Percentiles rank a stretch among this genome's conserved stretches.
These are phyloP conservation scores for Phyllosticta citriasiana DNA, from an alignment of 2,329 filamentous ascomycete species.

Conservation along the genomic window DNA sequence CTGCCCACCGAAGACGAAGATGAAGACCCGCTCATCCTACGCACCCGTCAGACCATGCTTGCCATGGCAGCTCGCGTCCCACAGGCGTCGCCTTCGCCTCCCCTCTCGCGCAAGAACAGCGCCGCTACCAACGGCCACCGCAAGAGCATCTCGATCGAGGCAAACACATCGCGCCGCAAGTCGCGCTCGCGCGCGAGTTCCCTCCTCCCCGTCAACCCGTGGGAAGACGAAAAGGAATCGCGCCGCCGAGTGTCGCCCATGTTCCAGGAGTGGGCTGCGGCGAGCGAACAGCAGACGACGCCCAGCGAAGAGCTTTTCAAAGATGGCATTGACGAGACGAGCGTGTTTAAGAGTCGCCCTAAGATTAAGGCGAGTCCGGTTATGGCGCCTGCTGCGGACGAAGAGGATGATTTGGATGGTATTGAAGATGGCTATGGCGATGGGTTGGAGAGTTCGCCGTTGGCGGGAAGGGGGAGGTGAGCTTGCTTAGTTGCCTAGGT, in stretches of 20 bases:
- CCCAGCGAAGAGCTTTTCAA: slow-evolving; percentile 13
- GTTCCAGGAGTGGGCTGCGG: slow-evolving; percentile 13
- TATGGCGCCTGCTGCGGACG: slow-evolving; percentile 17
- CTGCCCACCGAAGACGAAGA: slow-evolving; percentile 21
- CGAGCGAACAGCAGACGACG: slow-evolving; percentile 1
- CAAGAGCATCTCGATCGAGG: neutral
- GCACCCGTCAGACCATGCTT: slow-evolving; percentile 73
- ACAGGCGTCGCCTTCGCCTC: slow-evolving; percentile 6
- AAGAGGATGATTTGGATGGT: slow-evolving; percentile 4
- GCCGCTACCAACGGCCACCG: neutral
- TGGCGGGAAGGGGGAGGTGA: slow-evolving; percentile 13
- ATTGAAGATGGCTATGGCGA: slow-evolving; percentile 12
- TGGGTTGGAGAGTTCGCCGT: slow-evolving; percentile 24
- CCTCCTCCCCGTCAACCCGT: slow-evolving; percentile 45
- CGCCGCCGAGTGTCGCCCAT: slow-evolving; percentile 29
- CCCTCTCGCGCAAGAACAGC: neutral
- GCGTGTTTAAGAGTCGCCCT: slow-evolving; percentile 76
- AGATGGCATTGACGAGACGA: slow-evolving; percentile 38
- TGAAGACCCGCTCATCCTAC: slow-evolving; percentile 50
- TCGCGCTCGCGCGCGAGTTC: slow-evolving; percentile 10
- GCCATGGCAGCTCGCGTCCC: slow-evolving; percentile 36
- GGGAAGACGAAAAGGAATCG: slow-evolving; percentile 32
- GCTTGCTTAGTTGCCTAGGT: no score
- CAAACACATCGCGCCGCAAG: slow-evolving; percentile 18
- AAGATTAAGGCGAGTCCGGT: slow-evolving; percentile 68